phyloP scores from a whole-genome alignment of 164 flowering plant species.

The Nelumbo lutea region DNA sequence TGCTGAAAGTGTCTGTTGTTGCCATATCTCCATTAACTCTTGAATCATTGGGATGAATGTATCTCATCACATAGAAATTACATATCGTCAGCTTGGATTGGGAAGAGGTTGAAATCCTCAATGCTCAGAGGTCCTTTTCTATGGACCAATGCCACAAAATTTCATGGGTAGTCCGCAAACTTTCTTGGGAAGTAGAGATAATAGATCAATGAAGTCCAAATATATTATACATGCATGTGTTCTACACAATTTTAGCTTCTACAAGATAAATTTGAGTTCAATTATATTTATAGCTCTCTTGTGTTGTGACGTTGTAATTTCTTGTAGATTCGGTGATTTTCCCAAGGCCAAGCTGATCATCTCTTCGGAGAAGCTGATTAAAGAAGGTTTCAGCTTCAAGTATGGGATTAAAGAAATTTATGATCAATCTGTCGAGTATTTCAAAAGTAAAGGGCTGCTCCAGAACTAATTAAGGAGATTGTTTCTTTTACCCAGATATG shows the following conservation, averaged over 20 bases:
- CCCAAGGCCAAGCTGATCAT: slow-evolving; percentile 57
- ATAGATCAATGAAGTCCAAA: too few species aligned
- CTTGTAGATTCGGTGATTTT: slow-evolving; percentile 64
- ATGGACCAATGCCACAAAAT: too few species aligned
- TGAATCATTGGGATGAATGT: too few species aligned
- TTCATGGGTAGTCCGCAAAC: too few species aligned
- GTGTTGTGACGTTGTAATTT: not conserved
- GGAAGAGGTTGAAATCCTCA: too few species aligned
- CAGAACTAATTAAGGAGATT: slow-evolving; percentile 15
- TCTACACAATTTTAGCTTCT: not conserved
- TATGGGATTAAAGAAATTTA: slow-evolving; percentile 60
- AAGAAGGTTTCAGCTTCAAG: slow-evolving; percentile 73
- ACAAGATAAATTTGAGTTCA: not conserved
- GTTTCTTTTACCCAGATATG: not conserved
- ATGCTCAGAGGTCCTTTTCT: too few species aligned
- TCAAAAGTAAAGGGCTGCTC: slow-evolving; percentile 45
- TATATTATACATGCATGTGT: too few species aligned
- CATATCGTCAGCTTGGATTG: too few species aligned
- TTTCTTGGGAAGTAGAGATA: too few species aligned
- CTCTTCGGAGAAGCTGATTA: slow-evolving; percentile 59
- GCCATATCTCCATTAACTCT: too few species aligned
- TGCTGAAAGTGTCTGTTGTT: too few species aligned
- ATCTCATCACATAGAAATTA: too few species aligned
- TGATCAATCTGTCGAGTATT: slow-evolving; percentile 55
- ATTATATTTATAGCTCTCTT: not conserved